Conservation (phyloP, 768 basidiomycete genomes). For the Tulasnella sp. region DNA sequence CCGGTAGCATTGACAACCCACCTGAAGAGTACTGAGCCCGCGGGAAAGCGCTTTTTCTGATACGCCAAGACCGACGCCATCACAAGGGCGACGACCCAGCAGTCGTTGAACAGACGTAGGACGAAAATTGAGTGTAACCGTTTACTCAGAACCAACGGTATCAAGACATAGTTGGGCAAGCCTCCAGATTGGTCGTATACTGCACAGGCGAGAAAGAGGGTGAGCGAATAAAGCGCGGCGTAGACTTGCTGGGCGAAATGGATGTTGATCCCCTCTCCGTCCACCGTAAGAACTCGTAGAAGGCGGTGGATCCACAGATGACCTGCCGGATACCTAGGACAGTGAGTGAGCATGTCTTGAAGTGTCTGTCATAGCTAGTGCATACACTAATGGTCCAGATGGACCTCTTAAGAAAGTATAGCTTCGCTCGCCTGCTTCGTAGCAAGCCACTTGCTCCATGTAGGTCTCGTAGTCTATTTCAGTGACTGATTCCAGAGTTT, state of each 20-base stretch:
- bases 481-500: constrained; percentile 51
- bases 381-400: constrained; percentile 85
- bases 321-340: constrained; percentile 80
- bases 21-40: constrained; percentile 66
- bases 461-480: constrained; percentile 99
- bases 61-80: constrained; percentile 59
- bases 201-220: constrained; percentile 49
- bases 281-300: constrained; percentile 51
- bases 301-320: constrained; percentile 74
- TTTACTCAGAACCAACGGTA: constrained; percentile 78
- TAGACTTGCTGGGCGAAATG: constrained; percentile 68
- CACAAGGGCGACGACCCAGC: constrained; percentile 62
- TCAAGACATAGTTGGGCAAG: constrained; percentile 58
- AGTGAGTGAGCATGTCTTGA: neutral
- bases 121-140: constrained; percentile 88
- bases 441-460: constrained; percentile 74
- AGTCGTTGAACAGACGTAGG: constrained; percentile 89
- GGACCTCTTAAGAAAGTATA: constrained; percentile 78
- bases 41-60: constrained; percentile 45
- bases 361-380: neutral
- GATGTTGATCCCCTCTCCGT: constrained; percentile 41
- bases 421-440: constrained; percentile 69
- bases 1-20: constrained; percentile 29
- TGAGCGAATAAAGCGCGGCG: constrained; percentile 55
- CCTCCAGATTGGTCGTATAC: constrained; percentile 55